Evolutionary conservation across 2,329 filamentous ascomycete genomes (phyloP), one percentile per base, ranked within the genome.

Genomic region (Teratosphaeria viscida): DNA sequence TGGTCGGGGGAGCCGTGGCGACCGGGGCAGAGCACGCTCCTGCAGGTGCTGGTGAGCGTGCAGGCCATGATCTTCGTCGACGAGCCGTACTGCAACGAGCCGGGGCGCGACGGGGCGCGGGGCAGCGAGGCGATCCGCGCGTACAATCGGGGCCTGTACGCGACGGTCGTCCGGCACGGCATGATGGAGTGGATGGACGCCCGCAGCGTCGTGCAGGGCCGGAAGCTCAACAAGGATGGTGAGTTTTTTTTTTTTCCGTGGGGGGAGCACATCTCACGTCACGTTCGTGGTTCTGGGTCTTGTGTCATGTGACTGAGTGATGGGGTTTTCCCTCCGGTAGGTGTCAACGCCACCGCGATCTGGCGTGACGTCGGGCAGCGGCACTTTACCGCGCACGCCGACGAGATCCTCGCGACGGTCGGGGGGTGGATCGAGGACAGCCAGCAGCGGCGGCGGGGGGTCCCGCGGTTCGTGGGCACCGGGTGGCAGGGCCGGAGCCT

Each of bases 1-100:
- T 85, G 83, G 83, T 78, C 62, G 72, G 77, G 77, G 43, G 82
- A 85, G 67, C 75, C 70, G 39, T 85, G 83, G 83, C 79, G 73
- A 27, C 71, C 79, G 1, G 70, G 72, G 0, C 77, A 78, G 58
- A 82, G 80, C 60, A 84, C 80, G 0, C 62, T 85, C 1, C 68
- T 85, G 27, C 83, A 85, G 61, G 72, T 69, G 4, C 52, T 70
- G 16, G 75, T 84, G n/a, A 81, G 78, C 32, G 80, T 84, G 57
- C 82, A 84, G 64, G 75, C 76, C 34, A 82, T 84, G 81, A 78
- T 84, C 23, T 75, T 85, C 55, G 81, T 77, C 62, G 77, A 78
- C 16, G 64, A 81, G 55, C 82, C 82, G 1, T 80, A 73, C 67
- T 79, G 76, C 72, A 84, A 84, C 66, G 81, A 84, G 67, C 82